A percentile compares a stretch with the other conserved stretches of the same genome.
These are phyloP conservation scores for Baeospora myosura DNA, from an alignment of 1,284 basidiomycete species.

Conservation along the genomic window DNA sequence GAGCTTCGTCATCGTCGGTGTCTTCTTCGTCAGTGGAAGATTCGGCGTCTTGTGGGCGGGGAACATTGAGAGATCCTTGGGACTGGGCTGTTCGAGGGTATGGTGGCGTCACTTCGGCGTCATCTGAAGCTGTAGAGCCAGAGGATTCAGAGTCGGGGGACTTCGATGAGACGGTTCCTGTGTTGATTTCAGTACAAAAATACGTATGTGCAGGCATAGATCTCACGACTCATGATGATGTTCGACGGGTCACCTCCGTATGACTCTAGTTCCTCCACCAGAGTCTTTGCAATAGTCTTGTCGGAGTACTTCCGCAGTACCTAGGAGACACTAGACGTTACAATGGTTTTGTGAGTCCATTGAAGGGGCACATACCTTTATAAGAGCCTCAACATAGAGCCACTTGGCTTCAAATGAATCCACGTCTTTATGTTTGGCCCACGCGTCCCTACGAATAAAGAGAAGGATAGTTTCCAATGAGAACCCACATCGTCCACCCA, in stretches of 20 bases:
- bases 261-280: constrained; percentile 80
- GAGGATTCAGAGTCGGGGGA: constrained; percentile 55
- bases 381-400: constrained; percentile 81
- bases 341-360: neutral
- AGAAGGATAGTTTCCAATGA: constrained; percentile 13
- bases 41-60: constrained; percentile 14
- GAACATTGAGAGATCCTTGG: constrained; percentile 11
- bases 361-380: constrained; percentile 62
- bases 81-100: constrained; percentile 5
- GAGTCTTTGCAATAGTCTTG: constrained; percentile 67
- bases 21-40: constrained; percentile 23
- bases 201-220: constrained; percentile 4
- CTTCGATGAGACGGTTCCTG: constrained; percentile 37
- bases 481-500: no score
- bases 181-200: constrained; percentile 4
- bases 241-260: constrained; percentile 67
- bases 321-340: constrained; percentile 29
- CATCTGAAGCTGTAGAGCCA: constrained; percentile 47
- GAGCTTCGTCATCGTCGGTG: constrained; percentile 37
- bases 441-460: constrained; percentile 73
- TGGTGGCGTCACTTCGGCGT: constrained; percentile 10
- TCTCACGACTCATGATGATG: constrained; percentile 63
- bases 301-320: constrained; percentile 80
- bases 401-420: constrained; percentile 79
- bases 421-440: constrained; percentile 86